phyloP scores from a whole-genome alignment of 345 rosid genomes.

The Eutrema japonicum region DNA sequence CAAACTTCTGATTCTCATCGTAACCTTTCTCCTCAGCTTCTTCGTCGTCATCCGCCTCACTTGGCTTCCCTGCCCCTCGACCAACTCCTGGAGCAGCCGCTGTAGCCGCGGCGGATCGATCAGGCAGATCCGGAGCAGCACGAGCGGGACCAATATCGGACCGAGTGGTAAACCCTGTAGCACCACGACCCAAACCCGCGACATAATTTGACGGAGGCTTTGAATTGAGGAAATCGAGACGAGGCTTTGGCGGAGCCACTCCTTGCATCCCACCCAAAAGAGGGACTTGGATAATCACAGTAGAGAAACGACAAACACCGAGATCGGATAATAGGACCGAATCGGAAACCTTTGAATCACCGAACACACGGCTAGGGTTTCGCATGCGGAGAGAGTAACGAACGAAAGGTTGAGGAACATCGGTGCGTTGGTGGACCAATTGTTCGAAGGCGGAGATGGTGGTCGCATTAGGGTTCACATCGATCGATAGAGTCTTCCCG shows the following conservation, averaged over 20 bases:
- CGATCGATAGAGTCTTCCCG: constrained; percentile 52
- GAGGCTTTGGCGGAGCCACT: constrained; percentile 66
- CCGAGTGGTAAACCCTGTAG: constrained; percentile 95
- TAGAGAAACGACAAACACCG: constrained; percentile 53
- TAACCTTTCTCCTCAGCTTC: constrained; percentile 88
- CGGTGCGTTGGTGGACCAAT: constrained; percentile 48
- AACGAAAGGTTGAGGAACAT: constrained; percentile 52
- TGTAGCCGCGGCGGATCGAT: constrained; percentile 59
- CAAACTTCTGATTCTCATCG: constrained; percentile 95
- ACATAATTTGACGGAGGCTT: constrained; percentile 88
- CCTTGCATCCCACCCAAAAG: constrained; percentile 69
- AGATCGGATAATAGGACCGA: constrained; percentile 55
- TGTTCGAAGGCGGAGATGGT: constrained; percentile 58
- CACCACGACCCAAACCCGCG: constrained; percentile 97
- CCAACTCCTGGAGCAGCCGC: constrained; percentile 55
- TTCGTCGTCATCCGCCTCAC: constrained; percentile 81
- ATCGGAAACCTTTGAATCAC: constrained; percentile 26
- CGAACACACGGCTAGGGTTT: constrained; percentile 30
- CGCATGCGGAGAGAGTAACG: constrained; percentile 44
- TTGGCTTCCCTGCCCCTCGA: constrained; percentile 71
- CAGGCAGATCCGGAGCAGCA: constrained; percentile 91
- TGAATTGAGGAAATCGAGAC: constrained; percentile 82
- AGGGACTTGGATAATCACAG: constrained; percentile 73
- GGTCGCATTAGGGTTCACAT: constrained; percentile 58
- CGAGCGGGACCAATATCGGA: constrained; percentile 97